These are phyloP conservation scores for Paramecium pentaurelia DNA, from an alignment of 73 alveolate genomes.

Conservation along the genomic window DNA sequence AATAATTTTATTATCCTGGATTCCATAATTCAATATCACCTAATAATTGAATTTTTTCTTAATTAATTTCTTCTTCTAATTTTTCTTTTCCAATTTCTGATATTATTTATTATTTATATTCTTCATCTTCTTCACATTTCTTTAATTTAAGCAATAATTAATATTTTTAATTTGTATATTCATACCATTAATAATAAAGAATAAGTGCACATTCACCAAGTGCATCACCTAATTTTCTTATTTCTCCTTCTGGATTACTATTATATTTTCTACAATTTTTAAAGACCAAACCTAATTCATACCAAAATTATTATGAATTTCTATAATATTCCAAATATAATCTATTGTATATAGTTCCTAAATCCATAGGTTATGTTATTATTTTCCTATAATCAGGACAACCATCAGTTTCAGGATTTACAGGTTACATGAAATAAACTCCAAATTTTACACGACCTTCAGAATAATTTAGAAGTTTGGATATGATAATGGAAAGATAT, in stretches of 20 bases:
- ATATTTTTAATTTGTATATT: not conserved
- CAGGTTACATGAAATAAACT: constrained; percentile 71
- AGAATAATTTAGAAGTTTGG: constrained; percentile 40
- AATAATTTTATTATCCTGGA: constrained; percentile 43
- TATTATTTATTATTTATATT: not conserved
- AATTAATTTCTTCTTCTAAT: not conserved
- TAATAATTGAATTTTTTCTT: not conserved
- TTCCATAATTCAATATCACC: constrained; percentile 50
- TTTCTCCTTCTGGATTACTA: constrained; percentile 58
- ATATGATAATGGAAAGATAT: not conserved
- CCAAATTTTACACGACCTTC: constrained; percentile 66
- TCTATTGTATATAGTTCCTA: constrained; percentile 73
- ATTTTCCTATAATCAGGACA: constrained; percentile 65
- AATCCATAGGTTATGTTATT: constrained; percentile 78
- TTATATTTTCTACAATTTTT: constrained; percentile 74
- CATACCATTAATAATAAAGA: constrained; percentile 70
- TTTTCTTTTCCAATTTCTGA: not conserved
- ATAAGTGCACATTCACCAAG: constrained; percentile 73
- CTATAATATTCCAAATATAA: constrained; percentile 70
- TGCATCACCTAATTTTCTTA: constrained; percentile 73
- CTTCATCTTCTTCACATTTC: not conserved
- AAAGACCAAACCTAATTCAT: constrained; percentile 82
- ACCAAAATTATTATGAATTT: constrained; percentile 74
- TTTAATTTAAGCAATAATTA: not conserved
- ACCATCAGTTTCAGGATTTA: constrained; percentile 74